phyloP scores from a whole-genome alignment of 352 stramenopile species.

The Albugo candida region DNA sequence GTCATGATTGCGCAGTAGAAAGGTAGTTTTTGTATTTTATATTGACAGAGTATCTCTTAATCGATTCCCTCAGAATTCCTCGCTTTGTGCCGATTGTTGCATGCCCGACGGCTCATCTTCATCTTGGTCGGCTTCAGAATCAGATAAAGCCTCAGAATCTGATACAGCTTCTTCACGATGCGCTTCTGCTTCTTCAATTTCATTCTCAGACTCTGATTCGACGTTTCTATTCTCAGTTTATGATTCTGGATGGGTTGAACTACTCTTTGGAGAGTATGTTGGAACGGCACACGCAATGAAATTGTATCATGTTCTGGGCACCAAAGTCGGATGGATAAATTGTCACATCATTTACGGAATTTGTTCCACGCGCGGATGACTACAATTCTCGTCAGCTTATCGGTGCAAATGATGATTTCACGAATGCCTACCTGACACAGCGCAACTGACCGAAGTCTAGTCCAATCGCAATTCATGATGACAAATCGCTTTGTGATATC shows the following conservation, averaged over 20 bases:
- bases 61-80: slow-evolving; percentile 73
- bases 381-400: not conserved
- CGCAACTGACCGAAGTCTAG: slow-evolving; percentile 84
- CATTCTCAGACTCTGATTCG: slow-evolving; percentile 4
- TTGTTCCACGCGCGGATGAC: slow-evolving; percentile 83
- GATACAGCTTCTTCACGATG: slow-evolving; percentile 7
- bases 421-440: slow-evolving; percentile 73
- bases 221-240: slow-evolving; percentile 8
- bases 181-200: slow-evolving; percentile 8
- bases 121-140: slow-evolving; percentile 21
- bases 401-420: not conserved
- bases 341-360: slow-evolving; percentile 79
- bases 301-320: slow-evolving; percentile 80
- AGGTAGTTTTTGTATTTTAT: slow-evolving; percentile 93
- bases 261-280: slow-evolving; percentile 1
- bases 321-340: slow-evolving; percentile 95
- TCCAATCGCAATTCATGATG: slow-evolving; percentile 94
- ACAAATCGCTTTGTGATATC: slow-evolving; percentile 81
- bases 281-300: not conserved
- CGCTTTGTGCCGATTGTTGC: slow-evolving; percentile 35
- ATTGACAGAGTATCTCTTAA: slow-evolving; percentile 87
- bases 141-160: slow-evolving; percentile 5
- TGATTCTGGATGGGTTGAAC: slow-evolving; percentile 7
- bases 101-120: slow-evolving; percentile 47
- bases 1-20: slow-evolving; percentile 97